Conservation (phyloP, 2,329 filamentous ascomycete species). For the Diaporthe ampelina region DNA sequence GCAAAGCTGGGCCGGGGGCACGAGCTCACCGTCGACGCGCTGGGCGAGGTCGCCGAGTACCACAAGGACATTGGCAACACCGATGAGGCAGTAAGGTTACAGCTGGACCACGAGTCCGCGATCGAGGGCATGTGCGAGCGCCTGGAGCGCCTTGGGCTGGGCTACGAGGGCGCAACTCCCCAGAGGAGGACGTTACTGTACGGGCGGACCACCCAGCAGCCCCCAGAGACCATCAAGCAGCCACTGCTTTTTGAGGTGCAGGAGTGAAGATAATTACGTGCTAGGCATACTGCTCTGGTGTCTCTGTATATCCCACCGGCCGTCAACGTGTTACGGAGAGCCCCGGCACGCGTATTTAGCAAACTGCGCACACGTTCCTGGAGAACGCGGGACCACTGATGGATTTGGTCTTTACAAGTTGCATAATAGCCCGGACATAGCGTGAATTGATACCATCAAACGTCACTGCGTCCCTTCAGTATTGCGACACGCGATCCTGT, state of each 20-base stretch:
- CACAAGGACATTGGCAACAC: not conserved
- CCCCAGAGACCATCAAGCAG: too few relatives aligned
- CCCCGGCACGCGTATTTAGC: too few relatives aligned
- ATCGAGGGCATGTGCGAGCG: conserved; percentile 22
- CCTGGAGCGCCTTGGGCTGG: conserved; percentile 16
- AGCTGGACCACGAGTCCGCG: conserved; percentile 5
- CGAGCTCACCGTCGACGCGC: conserved; percentile 33
- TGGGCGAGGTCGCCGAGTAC: conserved; percentile 28
- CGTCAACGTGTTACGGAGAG: too few relatives aligned
- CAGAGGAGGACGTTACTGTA: conserved; percentile 29
- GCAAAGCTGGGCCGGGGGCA: conserved; percentile 19
- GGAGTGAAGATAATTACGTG: not conserved
- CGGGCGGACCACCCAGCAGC: conserved; percentile 10
- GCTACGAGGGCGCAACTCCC: not conserved
- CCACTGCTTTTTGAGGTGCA: not conserved
- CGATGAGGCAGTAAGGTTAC: not conserved
- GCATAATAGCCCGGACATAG: not conserved
- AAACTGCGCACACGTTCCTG: too few relatives aligned
- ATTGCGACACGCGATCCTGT: too few relatives aligned
- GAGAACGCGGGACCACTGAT: not conserved
- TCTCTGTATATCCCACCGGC: too few relatives aligned
- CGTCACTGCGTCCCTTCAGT: not conserved
- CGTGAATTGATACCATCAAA: not conserved
- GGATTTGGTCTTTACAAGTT: not conserved
- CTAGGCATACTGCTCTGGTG: not conserved